Evolutionary conservation across 306 rosid species (phyloP), one percentile per base, ranked within the genome.

Genomic region (Gynostemma pentaphyllum): DNA sequence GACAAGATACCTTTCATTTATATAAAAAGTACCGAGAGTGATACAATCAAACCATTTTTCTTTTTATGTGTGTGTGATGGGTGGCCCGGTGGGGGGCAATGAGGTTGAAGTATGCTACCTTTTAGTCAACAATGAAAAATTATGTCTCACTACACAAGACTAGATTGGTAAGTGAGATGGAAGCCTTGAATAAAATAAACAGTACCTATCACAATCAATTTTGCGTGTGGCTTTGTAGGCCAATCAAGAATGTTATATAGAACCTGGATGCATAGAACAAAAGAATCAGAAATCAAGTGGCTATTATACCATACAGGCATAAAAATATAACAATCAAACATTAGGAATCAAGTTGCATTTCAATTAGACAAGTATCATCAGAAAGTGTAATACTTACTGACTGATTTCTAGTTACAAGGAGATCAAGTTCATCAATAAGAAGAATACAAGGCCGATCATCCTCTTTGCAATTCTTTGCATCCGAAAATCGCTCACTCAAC

Each of bases 371-470:
- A 55, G 44, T n/a, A n/a, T n/a, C 61, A 72, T 48, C 27, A 57
- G 7, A 72, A 68, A 60, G 76, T 72, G 56, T 32, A 60, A 28
- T 63, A 11, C 18, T 75, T 88, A 91, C 96, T 86, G 90, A 88
- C 76, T 91, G 96, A 72, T 91, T 91, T 88, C 95, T 87, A 74
- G 98, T 91, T 7, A 91, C 89, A 62, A 91, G 92, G 79, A 91
- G 92, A 83, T 91, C 98, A 28, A 88, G 98, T 75, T 91, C 98
- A 73, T 91, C 98, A 62, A 91, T 83, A 50, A 91, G 96, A 62
- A 91, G 89, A 77, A 91, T 82, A 77, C 98, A 91, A 70, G 98
- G 96, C 22, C 85, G 72, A 63, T 76, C 88, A 74, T 84, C 86
- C 70, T 83, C 83, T 72, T 77, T 81, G 68, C 80, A 66, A 69